A percentile compares a stretch with the other conserved stretches of the same genome.
Conservation (phyloP, 2,329 filamentous ascomycete genomes). For the Talaromyces amestolkiae region DNA sequence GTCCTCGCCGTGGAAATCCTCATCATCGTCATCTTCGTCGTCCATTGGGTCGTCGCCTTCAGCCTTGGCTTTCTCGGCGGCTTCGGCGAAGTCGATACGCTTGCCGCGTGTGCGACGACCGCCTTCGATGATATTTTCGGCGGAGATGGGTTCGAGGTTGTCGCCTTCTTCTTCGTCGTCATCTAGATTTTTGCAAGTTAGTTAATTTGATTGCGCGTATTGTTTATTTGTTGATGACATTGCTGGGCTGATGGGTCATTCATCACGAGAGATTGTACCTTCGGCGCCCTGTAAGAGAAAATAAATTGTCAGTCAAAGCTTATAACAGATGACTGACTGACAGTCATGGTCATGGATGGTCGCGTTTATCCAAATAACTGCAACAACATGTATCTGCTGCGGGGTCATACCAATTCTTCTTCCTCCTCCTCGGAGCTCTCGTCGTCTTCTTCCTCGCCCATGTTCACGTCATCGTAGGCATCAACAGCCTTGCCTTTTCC, state of each 20-base stretch:
- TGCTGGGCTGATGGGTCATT: background rate
- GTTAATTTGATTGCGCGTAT: background rate
- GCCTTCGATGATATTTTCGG: constrained; percentile 76
- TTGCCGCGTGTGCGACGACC: constrained; percentile 86
- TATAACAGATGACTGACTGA: background rate
- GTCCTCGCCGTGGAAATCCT: constrained; percentile 34
- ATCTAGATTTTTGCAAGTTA: constrained; percentile 25
- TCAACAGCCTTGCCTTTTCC: constrained; percentile 81
- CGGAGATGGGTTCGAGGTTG: constrained; percentile 87
- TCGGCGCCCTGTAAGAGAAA: background rate
- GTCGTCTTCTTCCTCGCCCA: constrained; percentile 54
- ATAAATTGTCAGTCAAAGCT: background rate
- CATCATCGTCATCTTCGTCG: constrained; percentile 59
- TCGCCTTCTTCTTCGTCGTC: constrained; percentile 69
- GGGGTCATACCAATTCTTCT: constrained; percentile 36
- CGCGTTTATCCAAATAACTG: background rate
- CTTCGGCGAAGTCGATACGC: constrained; percentile 89
- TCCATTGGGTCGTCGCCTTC: constrained; percentile 66
- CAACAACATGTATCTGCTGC: background rate
- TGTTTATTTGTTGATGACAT: background rate
- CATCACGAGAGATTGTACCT: background rate
- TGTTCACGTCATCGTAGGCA: constrained; percentile 20
- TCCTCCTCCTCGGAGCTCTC: constrained; percentile 61
- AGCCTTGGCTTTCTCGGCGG: constrained; percentile 77
- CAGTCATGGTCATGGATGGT: background rate